A percentile compares a stretch with the other conserved stretches of the same genome.
Evolutionary conservation across 2,329 filamentous ascomycete species (phyloP).

Genomic region (Nothopassalora personata): DNA sequence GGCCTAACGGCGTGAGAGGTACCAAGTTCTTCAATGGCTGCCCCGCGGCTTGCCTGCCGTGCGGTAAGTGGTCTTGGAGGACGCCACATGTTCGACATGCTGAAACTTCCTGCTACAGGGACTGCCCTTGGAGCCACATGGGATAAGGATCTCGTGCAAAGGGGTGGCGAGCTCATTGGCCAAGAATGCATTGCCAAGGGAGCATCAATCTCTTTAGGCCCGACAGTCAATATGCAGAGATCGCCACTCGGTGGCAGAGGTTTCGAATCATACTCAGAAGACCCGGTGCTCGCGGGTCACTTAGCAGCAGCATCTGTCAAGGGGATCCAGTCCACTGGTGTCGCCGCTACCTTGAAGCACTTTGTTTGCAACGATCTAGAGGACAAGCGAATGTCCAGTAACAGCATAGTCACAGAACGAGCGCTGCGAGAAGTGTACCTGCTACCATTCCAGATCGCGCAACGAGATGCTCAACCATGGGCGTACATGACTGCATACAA

Average conservation of each 20-base stretch:
- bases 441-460: constrained; percentile 68
- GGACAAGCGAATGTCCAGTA: constrained; percentile 59
- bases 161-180: constrained; percentile 66
- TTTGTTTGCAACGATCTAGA: constrained; percentile 72
- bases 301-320: constrained; percentile 57
- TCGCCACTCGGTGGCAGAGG: constrained; percentile 78
- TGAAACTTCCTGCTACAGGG: constrained; percentile 7
- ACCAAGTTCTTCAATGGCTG: constrained; percentile 62
- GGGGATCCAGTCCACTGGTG: constrained; percentile 65
- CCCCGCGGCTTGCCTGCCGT: constrained; percentile 68
- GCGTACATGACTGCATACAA: constrained; percentile 71
- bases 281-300: constrained; percentile 71
- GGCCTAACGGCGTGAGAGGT: constrained; percentile 64
- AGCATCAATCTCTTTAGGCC: constrained; percentile 67
- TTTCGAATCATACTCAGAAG: constrained; percentile 83
- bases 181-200: constrained; percentile 68
- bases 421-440: constrained; percentile 65
- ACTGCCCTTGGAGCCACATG: constrained; percentile 74
- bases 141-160: constrained; percentile 64
- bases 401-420: constrained; percentile 60
- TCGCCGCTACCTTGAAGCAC: constrained; percentile 75
- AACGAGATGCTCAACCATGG: constrained; percentile 63
- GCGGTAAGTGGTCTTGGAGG: constrained; percentile 42
- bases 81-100: not conserved
- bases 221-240: constrained; percentile 76